Percentiles rank a stretch among this genome's conserved stretches.
These are phyloP conservation scores for Fraxinus albicans DNA, from an alignment of 305 asterid genomes.

Conservation along the genomic window DNA sequence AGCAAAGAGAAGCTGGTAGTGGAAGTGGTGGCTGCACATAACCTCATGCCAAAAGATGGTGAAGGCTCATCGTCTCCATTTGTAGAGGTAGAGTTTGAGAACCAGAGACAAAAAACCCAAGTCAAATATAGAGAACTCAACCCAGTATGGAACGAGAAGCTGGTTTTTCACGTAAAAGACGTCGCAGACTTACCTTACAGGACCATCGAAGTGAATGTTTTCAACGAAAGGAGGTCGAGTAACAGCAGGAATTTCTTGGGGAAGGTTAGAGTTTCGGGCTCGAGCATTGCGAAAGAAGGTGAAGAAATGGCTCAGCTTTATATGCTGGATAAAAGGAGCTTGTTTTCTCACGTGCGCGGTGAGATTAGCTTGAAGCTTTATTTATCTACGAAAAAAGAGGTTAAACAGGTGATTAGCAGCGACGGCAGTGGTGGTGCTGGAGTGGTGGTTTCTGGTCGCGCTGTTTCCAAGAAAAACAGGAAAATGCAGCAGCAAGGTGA, in stretches of 20 bases:
- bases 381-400: slow-evolving; percentile 5
- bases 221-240: neutral
- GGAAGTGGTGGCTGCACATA: slow-evolving; percentile 46
- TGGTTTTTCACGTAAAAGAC: slow-evolving; percentile 9
- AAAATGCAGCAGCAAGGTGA: slow-evolving; percentile 9
- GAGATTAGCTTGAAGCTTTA: slow-evolving; percentile 15
- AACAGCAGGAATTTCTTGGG: slow-evolving; percentile 13
- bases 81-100: slow-evolving; percentile 46
- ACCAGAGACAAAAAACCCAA: slow-evolving; percentile 40
- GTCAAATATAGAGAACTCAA: slow-evolving; percentile 39
- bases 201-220: slow-evolving; percentile 12
- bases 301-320: slow-evolving; percentile 6
- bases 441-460: neutral
- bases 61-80: slow-evolving; percentile 45
- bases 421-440: neutral
- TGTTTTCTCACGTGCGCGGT: slow-evolving; percentile 15
- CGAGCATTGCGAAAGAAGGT: slow-evolving; percentile 1
- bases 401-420: slow-evolving; percentile 2
- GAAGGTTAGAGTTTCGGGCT: slow-evolving; percentile 9
- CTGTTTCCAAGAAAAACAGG: slow-evolving; percentile 12
- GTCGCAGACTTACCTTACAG: slow-evolving; percentile 3
- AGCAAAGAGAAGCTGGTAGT: slow-evolving; percentile 35
- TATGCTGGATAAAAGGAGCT: slow-evolving; percentile 8
- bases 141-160: slow-evolving; percentile 41
- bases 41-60: slow-evolving; percentile 52